Percentiles rank a stretch among this genome's conserved stretches.
Evolutionary conservation across 2,329 filamentous ascomycete species (phyloP).

Genomic region (Xylariaceae sp.): DNA sequence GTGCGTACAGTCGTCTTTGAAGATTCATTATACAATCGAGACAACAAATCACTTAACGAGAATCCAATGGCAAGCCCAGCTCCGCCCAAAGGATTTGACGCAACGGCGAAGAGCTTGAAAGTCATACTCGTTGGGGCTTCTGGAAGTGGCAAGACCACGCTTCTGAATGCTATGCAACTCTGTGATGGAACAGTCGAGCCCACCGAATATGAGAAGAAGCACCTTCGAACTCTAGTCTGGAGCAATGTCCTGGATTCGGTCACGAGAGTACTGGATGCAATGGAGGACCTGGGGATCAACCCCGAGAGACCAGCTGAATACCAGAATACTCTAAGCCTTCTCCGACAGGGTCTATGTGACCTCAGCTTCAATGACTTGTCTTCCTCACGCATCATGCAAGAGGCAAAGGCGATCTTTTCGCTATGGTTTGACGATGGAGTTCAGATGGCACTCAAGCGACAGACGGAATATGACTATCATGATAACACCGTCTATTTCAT

Average conservation of each 20-base stretch:
- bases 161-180: constrained; percentile 2
- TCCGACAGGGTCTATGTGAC: background rate
- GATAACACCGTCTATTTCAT: constrained; percentile 7
- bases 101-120: background rate
- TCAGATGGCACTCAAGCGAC: background rate
- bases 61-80: background rate
- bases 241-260: constrained; percentile 4
- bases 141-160: constrained; percentile 8
- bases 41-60: background rate
- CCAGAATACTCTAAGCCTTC: background rate
- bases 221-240: constrained; percentile 3
- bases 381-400: background rate
- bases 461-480: background rate
- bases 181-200: background rate
- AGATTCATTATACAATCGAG: background rate
- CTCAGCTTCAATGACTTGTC: background rate
- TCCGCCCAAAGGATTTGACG: background rate
- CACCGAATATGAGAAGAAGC: background rate
- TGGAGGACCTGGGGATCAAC: background rate
- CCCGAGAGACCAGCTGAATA: background rate
- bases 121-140: constrained; percentile 10
- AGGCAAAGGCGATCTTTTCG: background rate
- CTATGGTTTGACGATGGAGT: background rate
- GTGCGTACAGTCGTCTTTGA: background rate
- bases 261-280: constrained; percentile 1